Base-by-base conservation (phyloP, 306 rosid genomes). In the Rubus parviflorus region DNA sequence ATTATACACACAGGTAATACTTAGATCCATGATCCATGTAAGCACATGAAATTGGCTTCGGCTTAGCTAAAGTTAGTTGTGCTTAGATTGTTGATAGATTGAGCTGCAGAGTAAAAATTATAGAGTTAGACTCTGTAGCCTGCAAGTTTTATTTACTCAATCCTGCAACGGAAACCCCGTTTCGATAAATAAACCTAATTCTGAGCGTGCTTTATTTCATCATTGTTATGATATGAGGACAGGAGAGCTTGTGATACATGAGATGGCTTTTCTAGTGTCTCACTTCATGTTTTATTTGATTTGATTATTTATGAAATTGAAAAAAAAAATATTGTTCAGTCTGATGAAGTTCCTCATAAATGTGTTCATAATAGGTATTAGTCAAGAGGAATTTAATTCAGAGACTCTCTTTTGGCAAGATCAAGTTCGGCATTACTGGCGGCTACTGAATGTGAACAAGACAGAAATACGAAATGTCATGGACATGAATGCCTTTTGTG, bases 401-500 rank as follows among this genome's bases (percentile, higher is more conserved):
- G 97, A 92, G 54, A 78, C 89, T 48, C 51, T 74, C 42, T 95
- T 68, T 83, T 92, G 98, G 97, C 75, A 88, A 87, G 91, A 87
- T 65, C 93, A 95, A 85, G 78, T 86, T 68, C 84, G 5, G 52
- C 91, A 74, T 73, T 95, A 90, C 86, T 92, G 97, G 97, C 83
- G 76, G 79, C 62, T 95, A 79, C 86, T 95, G 89, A 88, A 90
- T 74, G 70, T 81, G 66, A 84, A 76, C 48, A 73, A 69, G 68
- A 86, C 91, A 70, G 93, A 90, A 70, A 71, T 95, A 53, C 96
- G 96, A 80, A 95, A 95, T 52, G 88, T 95, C 81, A 92, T 95
- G 96, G 98, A 95, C 82, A 89, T 90, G 97, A 89, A 88, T 89
- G 96, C 97, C 79, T 68, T 86, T 46, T 86, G 75, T 48, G 97